Percentiles rank a stretch among this genome's conserved stretches.
phyloP scores from a whole-genome alignment of 345 rosid genomes.

The Rhizophora apiculata region DNA sequence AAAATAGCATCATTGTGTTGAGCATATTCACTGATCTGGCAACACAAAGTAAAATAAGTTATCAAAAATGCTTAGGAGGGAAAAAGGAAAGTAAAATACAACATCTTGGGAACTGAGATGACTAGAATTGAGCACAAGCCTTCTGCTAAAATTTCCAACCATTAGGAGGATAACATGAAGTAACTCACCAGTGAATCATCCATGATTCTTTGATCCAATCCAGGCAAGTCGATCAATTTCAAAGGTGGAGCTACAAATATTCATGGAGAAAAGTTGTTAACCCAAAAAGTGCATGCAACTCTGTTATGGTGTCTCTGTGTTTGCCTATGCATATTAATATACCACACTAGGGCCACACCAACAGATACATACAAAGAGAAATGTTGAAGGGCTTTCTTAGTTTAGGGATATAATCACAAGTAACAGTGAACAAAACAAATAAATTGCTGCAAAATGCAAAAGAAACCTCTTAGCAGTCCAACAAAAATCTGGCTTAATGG shows the following conservation, averaged over 20 bases:
- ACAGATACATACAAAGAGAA: background rate
- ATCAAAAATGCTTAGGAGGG: constrained; percentile 13
- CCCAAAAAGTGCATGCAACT: background rate
- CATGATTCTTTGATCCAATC: constrained; percentile 92
- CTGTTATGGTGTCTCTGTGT: background rate
- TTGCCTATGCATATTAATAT: background rate
- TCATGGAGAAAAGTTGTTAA: background rate
- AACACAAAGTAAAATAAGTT: constrained; percentile 11
- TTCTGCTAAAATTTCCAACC: constrained; percentile 5
- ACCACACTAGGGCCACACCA: background rate
- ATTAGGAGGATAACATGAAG: background rate
- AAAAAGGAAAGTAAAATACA: background rate
- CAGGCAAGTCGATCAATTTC: constrained; percentile 93
- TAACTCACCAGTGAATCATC: constrained; percentile 82
- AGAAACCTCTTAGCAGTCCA: background rate
- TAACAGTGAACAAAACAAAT: background rate
- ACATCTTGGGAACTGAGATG: background rate
- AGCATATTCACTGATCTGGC: constrained; percentile 69
- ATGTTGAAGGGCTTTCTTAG: background rate
- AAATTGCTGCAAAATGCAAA: background rate
- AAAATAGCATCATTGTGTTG: constrained; percentile 90
- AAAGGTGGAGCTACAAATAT: constrained; percentile 79
- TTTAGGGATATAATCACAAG: background rate
- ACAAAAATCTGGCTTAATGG: background rate
- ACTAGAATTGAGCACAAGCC: background rate